Base-by-base conservation (phyloP, 352 stramenopile genomes). In the Phytophthora nicotianae region DNA sequence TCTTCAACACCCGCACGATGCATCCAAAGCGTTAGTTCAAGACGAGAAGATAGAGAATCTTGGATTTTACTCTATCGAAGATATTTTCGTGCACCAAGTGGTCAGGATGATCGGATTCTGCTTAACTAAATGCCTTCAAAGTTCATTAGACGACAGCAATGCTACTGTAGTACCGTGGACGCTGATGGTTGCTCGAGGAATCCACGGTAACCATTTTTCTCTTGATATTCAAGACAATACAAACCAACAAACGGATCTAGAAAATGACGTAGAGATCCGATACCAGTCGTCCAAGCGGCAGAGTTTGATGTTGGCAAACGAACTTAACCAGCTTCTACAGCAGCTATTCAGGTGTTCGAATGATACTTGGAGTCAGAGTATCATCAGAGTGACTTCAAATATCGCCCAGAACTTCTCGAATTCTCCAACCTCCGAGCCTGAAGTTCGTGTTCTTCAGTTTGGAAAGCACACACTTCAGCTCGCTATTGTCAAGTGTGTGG, bases 41-140 rank as follows among this genome's bases (percentile, higher is more conserved):
- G 46, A 61, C 14, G 1, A 1, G 5, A 41, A 17, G 1, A 9
- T 29, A 37, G 48, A 57, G 4, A 19, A 3, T 10, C 7, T 78
- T 10, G 72, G 70, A 5, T 82, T 83, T 17, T 60, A 64, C 17
- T 49, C 33, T 1, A 23, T 51, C 4, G 61, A 74, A 1, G 66
- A 72, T 35, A 20, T 68, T 23, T 82, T 87, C 27, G 65, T 79
- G 0, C 80, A 80, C 17, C 77, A 89, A 29, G 11, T 86, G 13
- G 33, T 86, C n/a, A 53, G 75, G 9, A 59, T 72, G n/a, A 70
- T 86, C 35, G 77, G 80, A 3, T 85, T 81, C 27, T 74, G 70
- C 24, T n/a, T 70, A 3, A 68, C 21, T 37, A 74, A 63, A 35
- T 79, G 69, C 20, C 56, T 58, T n/a, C 21, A 45, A n/a, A 41